These are phyloP conservation scores for Trichoderma citrinoviride DNA, from an alignment of 2,329 filamentous ascomycete genomes.

Conservation along the genomic window DNA sequence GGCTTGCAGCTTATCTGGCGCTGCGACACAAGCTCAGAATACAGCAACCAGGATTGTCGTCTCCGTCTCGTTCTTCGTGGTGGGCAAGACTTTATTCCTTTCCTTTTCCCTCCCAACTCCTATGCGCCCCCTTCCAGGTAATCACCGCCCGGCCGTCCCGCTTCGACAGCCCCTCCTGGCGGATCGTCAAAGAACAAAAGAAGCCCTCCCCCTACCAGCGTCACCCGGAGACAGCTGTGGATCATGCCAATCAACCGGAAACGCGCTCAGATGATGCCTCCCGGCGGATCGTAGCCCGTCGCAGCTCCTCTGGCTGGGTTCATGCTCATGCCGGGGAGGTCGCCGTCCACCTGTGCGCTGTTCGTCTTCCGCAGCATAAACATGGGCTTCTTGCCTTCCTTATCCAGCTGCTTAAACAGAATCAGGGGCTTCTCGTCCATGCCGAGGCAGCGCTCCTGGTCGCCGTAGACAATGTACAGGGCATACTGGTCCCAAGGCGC, in stretches of 20 bases:
- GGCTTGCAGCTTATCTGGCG: neutral
- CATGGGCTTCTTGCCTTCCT: slow-evolving; percentile 97
- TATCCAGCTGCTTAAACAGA: slow-evolving; percentile 94
- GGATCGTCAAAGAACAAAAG: neutral
- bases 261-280: slow-evolving; percentile 54
- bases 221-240: neutral
- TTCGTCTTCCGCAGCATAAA: slow-evolving; percentile 85
- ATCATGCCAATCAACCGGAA: neutral
- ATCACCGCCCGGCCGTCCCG: neutral
- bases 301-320: slow-evolving; percentile 45
- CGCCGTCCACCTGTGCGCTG: slow-evolving; percentile 51
- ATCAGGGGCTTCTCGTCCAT: slow-evolving; percentile 92
- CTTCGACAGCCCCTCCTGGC: neutral
- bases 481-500: slow-evolving; percentile 97
- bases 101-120: slow-evolving; percentile 2
- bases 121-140: neutral
- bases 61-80: neutral
- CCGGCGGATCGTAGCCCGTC: slow-evolving; percentile 55
- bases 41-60: neutral
- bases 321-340: slow-evolving; percentile 54
- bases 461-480: slow-evolving; percentile 97
- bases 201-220: neutral
- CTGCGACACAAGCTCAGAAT: neutral
- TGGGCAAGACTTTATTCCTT: neutral
- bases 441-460: slow-evolving; percentile 90